Base-by-base conservation (phyloP, 2,329 filamentous ascomycete genomes). In the Conoideocrella luteorostrata region DNA sequence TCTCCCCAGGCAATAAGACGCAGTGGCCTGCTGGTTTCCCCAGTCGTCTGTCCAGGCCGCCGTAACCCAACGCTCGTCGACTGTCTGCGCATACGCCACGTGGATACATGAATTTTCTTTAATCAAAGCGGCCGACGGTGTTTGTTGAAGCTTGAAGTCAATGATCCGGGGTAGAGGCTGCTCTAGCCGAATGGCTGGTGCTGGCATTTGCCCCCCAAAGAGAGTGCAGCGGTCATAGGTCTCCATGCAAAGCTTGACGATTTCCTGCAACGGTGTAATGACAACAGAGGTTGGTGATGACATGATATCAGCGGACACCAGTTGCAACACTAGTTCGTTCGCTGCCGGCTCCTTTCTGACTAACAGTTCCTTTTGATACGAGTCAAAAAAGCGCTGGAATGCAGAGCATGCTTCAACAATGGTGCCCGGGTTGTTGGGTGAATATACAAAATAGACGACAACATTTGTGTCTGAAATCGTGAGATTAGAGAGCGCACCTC, bases 101-200 rank as follows among this genome's bases (percentile, higher is more conserved):
- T 95, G 88, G 23, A 95, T 78, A 55, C 84, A 84, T 1, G 81
- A 86, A 51, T 89, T 88, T 58, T 93, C 87, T 44, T 84, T 78
- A 42, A 93, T 69, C 5, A 91, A 67, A 15, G 88, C 86, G 15
- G 80, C 76, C 0, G 86, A 87, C 2, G 86, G 83, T 12, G 77
- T 79, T 1, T 77, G 64, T 2, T 71, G 74, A 2, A 90, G 65
- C 58, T 86, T 85, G 64, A 94, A 93, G 39, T 86, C 84, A 41
- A 94, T 84, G 22, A 71, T 74, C 21, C 83, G 79, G 10, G 86
- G 85, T 4, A 85, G 67, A 1, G 78, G 69, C 50, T 82, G 78
- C 56, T 89, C 86, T 1, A 94, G 71, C 46, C 85, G 72, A 44
- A 93, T 80, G 1, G 86, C 80, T 3, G 87, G 83, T 1, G 84